A percentile compares a stretch with the other conserved stretches of the same genome.
Evolutionary conservation across 495 filamentous ascomycete species (phyloP).

Genomic region (Recurvomyces mirabilis): DNA sequence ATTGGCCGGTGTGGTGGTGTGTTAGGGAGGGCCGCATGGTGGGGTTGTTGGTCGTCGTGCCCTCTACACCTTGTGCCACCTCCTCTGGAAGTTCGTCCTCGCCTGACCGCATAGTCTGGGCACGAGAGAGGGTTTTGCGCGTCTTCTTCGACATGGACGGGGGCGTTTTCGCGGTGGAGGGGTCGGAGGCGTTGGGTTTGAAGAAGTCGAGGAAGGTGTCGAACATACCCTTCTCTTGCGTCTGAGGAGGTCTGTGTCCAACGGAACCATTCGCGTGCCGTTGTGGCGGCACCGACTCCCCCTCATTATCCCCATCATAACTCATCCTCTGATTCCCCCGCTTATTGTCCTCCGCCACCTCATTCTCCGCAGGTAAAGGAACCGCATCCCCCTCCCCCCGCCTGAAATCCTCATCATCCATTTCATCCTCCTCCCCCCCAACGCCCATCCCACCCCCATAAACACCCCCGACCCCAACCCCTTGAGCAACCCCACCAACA

Average conservation of each 20-base stretch:
- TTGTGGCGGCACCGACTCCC: too few species aligned
- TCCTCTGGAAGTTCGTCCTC: slow-evolving; percentile 15
- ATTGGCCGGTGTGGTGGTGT: slow-evolving; percentile 12
- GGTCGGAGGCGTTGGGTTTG: slow-evolving; percentile 12
- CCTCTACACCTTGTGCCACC: slow-evolving; percentile 1
- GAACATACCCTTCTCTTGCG: slow-evolving; percentile 20
- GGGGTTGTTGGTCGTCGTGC: slow-evolving; percentile 13
- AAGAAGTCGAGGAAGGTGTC: slow-evolving; percentile 30
- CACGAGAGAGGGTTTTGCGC: slow-evolving; percentile 27
- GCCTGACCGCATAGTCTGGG: slow-evolving; percentile 23
- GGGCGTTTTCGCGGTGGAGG: not conserved
- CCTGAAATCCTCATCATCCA: slow-evolving; percentile 18
- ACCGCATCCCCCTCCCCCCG: slow-evolving; percentile 32
- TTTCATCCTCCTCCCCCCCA: slow-evolving; percentile 18
- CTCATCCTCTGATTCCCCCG: slow-evolving; percentile 5
- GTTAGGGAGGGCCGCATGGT: slow-evolving; percentile 15
- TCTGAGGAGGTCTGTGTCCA: not conserved
- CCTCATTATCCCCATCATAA: slow-evolving; percentile 1
- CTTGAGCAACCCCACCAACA: slow-evolving; percentile 22
- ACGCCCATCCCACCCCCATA: too few species aligned
- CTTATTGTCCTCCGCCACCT: slow-evolving; percentile 10
- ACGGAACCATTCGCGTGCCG: not conserved
- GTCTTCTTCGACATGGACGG: slow-evolving; percentile 24
- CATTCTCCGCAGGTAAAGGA: slow-evolving; percentile 44
- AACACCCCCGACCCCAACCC: too few species aligned